Evolutionary conservation across 1,284 basidiomycete genomes (phyloP).

Genomic region (Jaminaea rosea): DNA sequence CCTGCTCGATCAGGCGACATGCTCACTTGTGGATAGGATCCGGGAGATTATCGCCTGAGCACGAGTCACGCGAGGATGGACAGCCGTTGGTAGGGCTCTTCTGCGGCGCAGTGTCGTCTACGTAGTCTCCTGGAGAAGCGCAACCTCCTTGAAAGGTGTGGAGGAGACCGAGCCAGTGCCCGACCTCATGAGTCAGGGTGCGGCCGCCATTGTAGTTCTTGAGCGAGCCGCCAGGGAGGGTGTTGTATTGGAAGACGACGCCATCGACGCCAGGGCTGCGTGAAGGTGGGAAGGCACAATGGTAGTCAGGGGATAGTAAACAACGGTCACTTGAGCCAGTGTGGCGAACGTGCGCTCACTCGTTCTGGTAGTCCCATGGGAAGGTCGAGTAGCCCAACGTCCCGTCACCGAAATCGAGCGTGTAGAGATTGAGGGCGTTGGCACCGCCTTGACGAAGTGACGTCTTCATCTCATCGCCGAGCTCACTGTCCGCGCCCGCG

Average conservation of each 20-base stretch:
- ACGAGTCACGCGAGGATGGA: constrained; percentile 15
- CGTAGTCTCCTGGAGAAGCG: constrained; percentile 52
- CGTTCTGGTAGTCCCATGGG: constrained; percentile 30
- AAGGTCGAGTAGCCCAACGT: constrained; percentile 52
- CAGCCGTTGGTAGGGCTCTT: constrained; percentile 18
- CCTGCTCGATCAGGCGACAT: too few species aligned
- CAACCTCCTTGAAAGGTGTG: constrained; percentile 59
- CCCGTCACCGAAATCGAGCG: constrained; percentile 43
- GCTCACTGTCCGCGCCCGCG: constrained; percentile 49
- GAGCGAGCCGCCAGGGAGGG: constrained; percentile 53
- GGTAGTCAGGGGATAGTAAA: too few species aligned
- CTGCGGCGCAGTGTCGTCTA: constrained; percentile 52
- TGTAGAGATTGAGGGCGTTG: constrained; percentile 54
- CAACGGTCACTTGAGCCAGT: too few species aligned
- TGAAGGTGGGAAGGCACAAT: too few species aligned
- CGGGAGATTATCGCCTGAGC: background rate
- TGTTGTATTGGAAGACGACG: constrained; percentile 52
- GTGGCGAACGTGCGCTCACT: too few species aligned
- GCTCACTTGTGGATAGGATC: too few species aligned
- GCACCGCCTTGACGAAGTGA: constrained; percentile 52
- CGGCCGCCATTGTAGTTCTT: constrained; percentile 53
- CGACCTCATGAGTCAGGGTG: constrained; percentile 56
- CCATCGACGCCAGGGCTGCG: constrained; percentile 53
- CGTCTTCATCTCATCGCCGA: constrained; percentile 55
- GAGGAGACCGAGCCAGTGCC: constrained; percentile 52